Percentiles rank a stretch among this genome's conserved stretches.
Conservation (phyloP, 2,329 filamentous ascomycete genomes). For the Pseudogymnoascus sp. region DNA sequence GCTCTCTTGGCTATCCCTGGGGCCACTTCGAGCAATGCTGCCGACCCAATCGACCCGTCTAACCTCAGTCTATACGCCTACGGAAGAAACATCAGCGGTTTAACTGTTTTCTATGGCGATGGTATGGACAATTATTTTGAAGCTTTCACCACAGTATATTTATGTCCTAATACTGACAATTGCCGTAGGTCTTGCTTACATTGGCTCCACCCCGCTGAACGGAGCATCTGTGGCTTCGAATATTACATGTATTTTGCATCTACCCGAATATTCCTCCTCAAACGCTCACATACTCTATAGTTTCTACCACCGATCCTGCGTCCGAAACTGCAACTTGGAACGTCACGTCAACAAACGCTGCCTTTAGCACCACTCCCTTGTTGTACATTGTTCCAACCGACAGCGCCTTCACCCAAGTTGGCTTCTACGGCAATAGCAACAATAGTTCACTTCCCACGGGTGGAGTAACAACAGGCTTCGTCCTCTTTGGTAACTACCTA, state of each 20-base stretch:
- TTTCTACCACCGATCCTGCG: conserved; percentile 9
- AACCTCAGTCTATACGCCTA: conserved; percentile 30
- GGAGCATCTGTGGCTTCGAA: conserved; percentile 24
- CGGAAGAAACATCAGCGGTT: conserved; percentile 26
- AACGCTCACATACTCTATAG: conserved; percentile 18
- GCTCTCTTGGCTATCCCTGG: conserved; percentile 14
- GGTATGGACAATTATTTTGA: conserved; percentile 22
- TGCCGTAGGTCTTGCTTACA: conserved; percentile 30
- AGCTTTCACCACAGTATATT: not conserved
- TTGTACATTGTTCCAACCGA: conserved; percentile 26
- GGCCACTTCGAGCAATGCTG: conserved; percentile 12
- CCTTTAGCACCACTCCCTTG: conserved; percentile 19
- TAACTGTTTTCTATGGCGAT: conserved; percentile 31
- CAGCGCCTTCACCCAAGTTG: conserved; percentile 23
- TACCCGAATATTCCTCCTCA: conserved; percentile 22
- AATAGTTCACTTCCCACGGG: conserved; percentile 20
- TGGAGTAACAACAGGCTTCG: conserved; percentile 27
- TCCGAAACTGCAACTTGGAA: conserved; percentile 25
- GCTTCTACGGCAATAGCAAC: conserved; percentile 23
- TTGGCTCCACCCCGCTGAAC: conserved; percentile 23
- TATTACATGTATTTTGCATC: conserved; percentile 27
- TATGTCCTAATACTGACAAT: not conserved
- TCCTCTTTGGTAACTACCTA: conserved; percentile 29
- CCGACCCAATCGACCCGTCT: not conserved
- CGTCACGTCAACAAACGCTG: conserved; percentile 21